A percentile compares a stretch with the other conserved stretches of the same genome.
Evolutionary conservation across 2,329 filamentous ascomycete genomes (phyloP).

Genomic region (Nothophaeocryptopus gaeumannii): DNA sequence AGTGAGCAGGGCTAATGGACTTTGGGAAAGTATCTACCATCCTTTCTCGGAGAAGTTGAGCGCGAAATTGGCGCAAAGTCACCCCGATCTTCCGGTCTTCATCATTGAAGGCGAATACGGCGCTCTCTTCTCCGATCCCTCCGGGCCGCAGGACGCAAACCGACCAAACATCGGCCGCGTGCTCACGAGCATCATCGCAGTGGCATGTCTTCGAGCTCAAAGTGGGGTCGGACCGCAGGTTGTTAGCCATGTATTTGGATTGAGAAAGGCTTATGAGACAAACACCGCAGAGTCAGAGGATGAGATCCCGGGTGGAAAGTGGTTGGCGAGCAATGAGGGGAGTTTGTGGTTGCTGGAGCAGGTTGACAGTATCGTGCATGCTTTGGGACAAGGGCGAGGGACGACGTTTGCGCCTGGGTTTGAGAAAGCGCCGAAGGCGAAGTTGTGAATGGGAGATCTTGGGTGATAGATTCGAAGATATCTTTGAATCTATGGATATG

Average conservation of each 20-base stretch:
- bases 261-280: constrained; percentile 72
- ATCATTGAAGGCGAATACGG: constrained; percentile 75
- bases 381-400: constrained; percentile 47
- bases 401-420: constrained; percentile 57
- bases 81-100: constrained; percentile 78
- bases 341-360: constrained; percentile 61
- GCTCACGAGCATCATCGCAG: constrained; percentile 69
- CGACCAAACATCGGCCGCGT: constrained; percentile 63
- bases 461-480: too few relatives aligned
- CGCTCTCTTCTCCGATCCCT: constrained; percentile 68
- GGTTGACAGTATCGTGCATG: constrained; percentile 59
- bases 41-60: constrained; percentile 72
- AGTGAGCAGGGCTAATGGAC: constrained; percentile 56
- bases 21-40: constrained; percentile 76
- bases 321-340: constrained; percentile 65
- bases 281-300: constrained; percentile 54
- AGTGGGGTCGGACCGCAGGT: constrained; percentile 82
- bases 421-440: constrained; percentile 42
- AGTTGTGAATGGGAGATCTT: constrained; percentile 26
- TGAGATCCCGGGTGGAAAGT: constrained; percentile 58
- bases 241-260: constrained; percentile 73
- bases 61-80: constrained; percentile 67
- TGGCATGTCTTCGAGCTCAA: constrained; percentile 73
- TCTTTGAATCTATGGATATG: too few relatives aligned
- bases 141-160: constrained; percentile 31